These are phyloP conservation scores for Acrocalymma vagum DNA, from an alignment of 2,329 filamentous ascomycete genomes.

Conservation along the genomic window DNA sequence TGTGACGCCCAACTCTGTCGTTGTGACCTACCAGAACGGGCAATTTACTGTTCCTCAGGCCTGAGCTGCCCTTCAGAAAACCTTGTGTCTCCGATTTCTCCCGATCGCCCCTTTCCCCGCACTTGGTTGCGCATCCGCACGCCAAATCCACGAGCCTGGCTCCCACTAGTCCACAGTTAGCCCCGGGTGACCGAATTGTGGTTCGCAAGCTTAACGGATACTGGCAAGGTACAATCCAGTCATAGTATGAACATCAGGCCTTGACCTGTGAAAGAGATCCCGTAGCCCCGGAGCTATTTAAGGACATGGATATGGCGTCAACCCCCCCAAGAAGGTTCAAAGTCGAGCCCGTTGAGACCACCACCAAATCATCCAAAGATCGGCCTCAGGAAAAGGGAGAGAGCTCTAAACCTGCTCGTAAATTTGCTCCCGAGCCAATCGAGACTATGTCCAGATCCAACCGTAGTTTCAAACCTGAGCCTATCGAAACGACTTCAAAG, in stretches of 20 bases:
- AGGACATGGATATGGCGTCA: conserved; percentile 34
- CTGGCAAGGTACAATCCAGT: too few species aligned
- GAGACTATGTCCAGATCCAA: conserved; percentile 25
- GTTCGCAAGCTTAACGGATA: too few species aligned
- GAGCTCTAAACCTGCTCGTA: conserved; percentile 31
- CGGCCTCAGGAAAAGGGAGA: conserved; percentile 66
- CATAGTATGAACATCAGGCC: conserved; percentile 20
- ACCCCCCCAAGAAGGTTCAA: conserved; percentile 46
- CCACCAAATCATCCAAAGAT: conserved; percentile 62
- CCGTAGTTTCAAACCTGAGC: conserved; percentile 39
- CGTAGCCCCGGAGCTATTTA: conserved; percentile 5
- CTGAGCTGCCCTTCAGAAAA: too few species aligned
- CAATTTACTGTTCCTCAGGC: conserved; percentile 14
- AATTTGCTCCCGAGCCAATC: conserved; percentile 35
- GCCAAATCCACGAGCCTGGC: conserved; percentile 18
- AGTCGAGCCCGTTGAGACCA: conserved; percentile 47
- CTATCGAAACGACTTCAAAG: conserved; percentile 36
- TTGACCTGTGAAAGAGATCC: conserved; percentile 6
- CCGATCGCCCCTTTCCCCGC: conserved; percentile 25
- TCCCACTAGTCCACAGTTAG: conserved; percentile 28
- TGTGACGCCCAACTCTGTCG: too few species aligned
- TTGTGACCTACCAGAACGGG: too few species aligned
- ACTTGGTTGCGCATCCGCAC: conserved; percentile 31
- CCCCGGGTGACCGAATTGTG: conserved; percentile 25
- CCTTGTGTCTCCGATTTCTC: conserved; percentile 2